Evolutionary conservation across 345 rosid species (phyloP), one percentile per base, ranked within the genome.

Genomic region (Gossypium rotundifolium): DNA sequence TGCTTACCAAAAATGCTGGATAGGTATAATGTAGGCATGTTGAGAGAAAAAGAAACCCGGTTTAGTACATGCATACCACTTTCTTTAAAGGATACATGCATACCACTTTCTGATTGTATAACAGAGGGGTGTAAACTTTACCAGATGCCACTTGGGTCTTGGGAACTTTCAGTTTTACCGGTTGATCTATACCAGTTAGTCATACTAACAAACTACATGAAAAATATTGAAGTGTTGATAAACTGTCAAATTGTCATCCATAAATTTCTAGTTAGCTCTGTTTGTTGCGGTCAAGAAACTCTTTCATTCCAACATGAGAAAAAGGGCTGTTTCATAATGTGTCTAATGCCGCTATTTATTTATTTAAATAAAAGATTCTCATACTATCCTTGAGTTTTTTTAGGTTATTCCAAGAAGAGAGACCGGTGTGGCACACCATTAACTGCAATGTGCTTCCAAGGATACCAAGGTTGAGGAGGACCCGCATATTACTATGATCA

Each of bases 321-420:
- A 65, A 44, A 40, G 4, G 9, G 38, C 5, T 9, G 70, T 20
- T 7, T 53, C 22, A 44, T 22, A 45, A 45, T 45, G 27, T 45
- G 23, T 48, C 23, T 14, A 68, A 25, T 48, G 42, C 22, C 40
- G 25, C 57, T 14, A 25, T 27, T 22, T 49, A 12, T 7, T 46
- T 23, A 9, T 45, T 13, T 7, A 5, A 51, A 16, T 48, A 69
- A 27, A 51, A 40, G 23, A 17, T 3, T 23, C 8, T 69, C 11
- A 27, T 69, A 6, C 11, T 17, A 27, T 27, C 59, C 17, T 0
- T 17, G 25, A 49, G 40, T 33, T 55, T 63, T 65, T 81, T 76
- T 90, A 91, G 97, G 79, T 83, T 87, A 79, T 95, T 93, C 84
- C 98, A 90, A 85, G 91, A 91, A 84, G 97, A 91, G 88, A 93